These are phyloP conservation scores for Ophiosphaerella korrae DNA, from an alignment of 2,329 filamentous ascomycete genomes.

Conservation along the genomic window DNA sequence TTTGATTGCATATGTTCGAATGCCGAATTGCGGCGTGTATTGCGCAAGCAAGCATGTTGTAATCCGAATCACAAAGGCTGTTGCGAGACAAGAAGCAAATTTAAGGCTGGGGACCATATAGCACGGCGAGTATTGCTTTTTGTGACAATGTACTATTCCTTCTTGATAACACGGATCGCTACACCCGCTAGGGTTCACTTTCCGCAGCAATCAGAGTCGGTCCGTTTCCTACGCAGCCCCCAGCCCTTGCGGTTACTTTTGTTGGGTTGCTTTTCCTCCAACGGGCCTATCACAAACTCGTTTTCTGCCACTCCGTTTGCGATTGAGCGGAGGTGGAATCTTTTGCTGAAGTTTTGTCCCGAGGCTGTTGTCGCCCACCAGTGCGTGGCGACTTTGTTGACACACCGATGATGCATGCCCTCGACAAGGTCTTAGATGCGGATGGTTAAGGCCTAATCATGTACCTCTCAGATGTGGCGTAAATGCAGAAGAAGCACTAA, in stretches of 20 bases:
- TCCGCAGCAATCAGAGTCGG: no score
- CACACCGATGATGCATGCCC: slow-evolving; percentile 19
- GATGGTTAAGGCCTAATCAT: slow-evolving; percentile 12
- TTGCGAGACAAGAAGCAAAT: slow-evolving; percentile 45
- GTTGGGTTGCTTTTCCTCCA: no score
- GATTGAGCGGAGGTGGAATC: background rate
- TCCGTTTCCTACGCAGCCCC: no score
- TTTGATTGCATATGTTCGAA: slow-evolving; percentile 55
- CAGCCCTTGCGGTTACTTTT: no score
- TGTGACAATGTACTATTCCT: background rate
- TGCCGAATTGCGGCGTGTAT: slow-evolving; percentile 27
- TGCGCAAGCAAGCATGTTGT: slow-evolving; percentile 36
- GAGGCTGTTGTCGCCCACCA: background rate
- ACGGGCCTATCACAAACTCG: background rate
- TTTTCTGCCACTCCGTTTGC: background rate
- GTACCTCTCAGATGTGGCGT: slow-evolving; percentile 15
- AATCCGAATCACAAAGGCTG: slow-evolving; percentile 42
- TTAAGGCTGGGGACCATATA: slow-evolving; percentile 46
- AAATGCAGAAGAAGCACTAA: slow-evolving; percentile 18
- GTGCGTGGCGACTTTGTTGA: slow-evolving; percentile 18
- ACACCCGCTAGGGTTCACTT: background rate
- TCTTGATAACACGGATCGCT: background rate
- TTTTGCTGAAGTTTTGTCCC: background rate
- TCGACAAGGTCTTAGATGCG: slow-evolving; percentile 6
- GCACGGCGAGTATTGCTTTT: slow-evolving; percentile 45